These are phyloP conservation scores for Phytopythium vexans DNA, from an alignment of 352 stramenopile species.

Conservation along the genomic window DNA sequence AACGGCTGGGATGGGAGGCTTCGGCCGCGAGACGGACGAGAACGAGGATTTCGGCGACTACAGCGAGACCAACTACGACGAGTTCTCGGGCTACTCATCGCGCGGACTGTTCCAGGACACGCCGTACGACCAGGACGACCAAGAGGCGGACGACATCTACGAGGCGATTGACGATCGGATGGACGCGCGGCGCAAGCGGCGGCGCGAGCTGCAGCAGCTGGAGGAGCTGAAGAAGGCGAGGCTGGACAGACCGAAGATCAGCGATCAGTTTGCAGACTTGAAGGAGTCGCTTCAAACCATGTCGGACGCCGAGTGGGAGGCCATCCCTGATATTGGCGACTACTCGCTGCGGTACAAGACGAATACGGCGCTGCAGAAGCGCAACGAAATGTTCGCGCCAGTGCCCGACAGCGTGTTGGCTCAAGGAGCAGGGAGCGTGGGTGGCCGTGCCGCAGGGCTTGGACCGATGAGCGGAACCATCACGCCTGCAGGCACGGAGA, in stretches of 20 bases:
- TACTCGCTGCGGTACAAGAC: slow-evolving; percentile 92
- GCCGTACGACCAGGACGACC: slow-evolving; percentile 96
- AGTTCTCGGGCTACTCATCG: slow-evolving; percentile 88
- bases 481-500: slow-evolving; percentile 46
- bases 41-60: slow-evolving; percentile 88
- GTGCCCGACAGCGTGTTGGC: slow-evolving; percentile 93
- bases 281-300: slow-evolving; percentile 92
- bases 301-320: slow-evolving; percentile 93
- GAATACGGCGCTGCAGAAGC: slow-evolving; percentile 87
- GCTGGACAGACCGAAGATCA: slow-evolving; percentile 91
- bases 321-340: slow-evolving; percentile 97
- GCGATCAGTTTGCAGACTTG: slow-evolving; percentile 97
- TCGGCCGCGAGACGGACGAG: slow-evolving; percentile 83
- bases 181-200: slow-evolving; percentile 88
- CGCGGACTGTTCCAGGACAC: slow-evolving; percentile 87
- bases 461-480: slow-evolving; percentile 40
- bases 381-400: slow-evolving; percentile 94
- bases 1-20: slow-evolving; percentile 78
- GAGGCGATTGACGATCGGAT: slow-evolving; percentile 95
- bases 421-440: slow-evolving; percentile 23
- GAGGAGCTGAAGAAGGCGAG: slow-evolving; percentile 86
- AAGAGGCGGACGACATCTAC: slow-evolving; percentile 96
- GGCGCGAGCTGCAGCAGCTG: slow-evolving; percentile 78
- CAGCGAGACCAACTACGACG: slow-evolving; percentile 91
- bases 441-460: slow-evolving; percentile 1